Evolutionary conservation across 805 yeast genomes (phyloP), one percentile per base, ranked within the genome.

Genomic region (Kazachstania africana): DNA sequence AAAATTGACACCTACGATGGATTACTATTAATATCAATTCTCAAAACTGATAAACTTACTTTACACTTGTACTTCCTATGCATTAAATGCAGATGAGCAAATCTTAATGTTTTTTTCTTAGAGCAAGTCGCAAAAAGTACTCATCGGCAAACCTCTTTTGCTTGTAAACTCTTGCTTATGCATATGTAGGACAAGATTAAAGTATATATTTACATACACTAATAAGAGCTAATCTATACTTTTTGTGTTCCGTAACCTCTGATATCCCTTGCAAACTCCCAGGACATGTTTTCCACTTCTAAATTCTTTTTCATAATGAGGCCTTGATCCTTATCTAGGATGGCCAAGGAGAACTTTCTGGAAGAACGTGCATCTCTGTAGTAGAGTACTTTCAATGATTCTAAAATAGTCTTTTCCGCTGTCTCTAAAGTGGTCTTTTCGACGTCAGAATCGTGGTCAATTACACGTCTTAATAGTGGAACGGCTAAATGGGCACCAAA

Each of bases 301-400:
- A 79, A 60, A 39, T 71, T 65, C 57, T 75, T 76, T 44, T 80
- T 82, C 43, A 81, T 64, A 32, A 65, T 63, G 43, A 81, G 70
- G 26, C 75, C 75, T 27, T 66, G 66, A 27, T 70, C 72, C 36
- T 72, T 70, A 32, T 75, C 77, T 36, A 91, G 66, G 12, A 84
- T 73, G 9, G 88, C 87, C 45, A 88, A 54, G 0, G 88, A 68
- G 59, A 79, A 91, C 50, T 77, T 79, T 55, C 91, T 94, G 39
- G 81, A 62, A 13, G 95, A 82, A 50, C 98, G 75, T 2, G 96
- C 97, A 55, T 91, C 99, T 58, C 99, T 74, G 65, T 91, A 91
- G 57, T 77, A 91, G 42, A 91, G 68, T 12, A 91, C 94, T 59
- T 82, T 84, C 96, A 91, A 85, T 47, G 88, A 74, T 51, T 87